Conservation (phyloP, 2,329 filamentous ascomycete genomes). For the Bimuria novae-zelandiae region DNA sequence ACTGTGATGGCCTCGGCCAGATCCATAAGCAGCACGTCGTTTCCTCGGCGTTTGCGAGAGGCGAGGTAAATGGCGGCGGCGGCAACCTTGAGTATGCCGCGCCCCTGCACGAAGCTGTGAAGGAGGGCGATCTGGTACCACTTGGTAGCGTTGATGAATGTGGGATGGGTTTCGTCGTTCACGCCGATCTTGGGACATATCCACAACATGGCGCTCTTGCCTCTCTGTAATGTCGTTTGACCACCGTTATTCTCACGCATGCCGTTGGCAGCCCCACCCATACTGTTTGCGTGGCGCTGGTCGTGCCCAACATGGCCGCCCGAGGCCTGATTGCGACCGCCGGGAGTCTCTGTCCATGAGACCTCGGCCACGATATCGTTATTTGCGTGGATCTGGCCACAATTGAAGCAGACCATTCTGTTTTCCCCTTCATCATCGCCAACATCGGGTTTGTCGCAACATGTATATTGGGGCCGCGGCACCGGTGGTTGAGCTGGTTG, state of each 20-base stretch:
- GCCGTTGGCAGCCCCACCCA: slow-evolving; percentile 54
- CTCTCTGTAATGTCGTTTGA: slow-evolving; percentile 66
- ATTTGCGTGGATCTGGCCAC: slow-evolving; percentile 82
- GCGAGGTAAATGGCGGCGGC: slow-evolving; percentile 92
- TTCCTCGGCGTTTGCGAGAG: slow-evolving; percentile 77
- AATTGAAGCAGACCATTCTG: slow-evolving; percentile 67
- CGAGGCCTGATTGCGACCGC: slow-evolving; percentile 86
- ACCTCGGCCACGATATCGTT: slow-evolving; percentile 91
- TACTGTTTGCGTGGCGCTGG: slow-evolving; percentile 74
- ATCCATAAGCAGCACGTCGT: slow-evolving; percentile 92
- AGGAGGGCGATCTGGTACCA: slow-evolving; percentile 59
- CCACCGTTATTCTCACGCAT: slow-evolving; percentile 59
- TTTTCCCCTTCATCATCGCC: slow-evolving; percentile 28
- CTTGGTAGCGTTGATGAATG: slow-evolving; percentile 44
- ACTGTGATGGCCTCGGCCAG: slow-evolving; percentile 82
- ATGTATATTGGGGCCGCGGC: slow-evolving; percentile 16
- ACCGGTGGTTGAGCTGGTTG: slow-evolving; percentile 18
- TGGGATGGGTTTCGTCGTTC: slow-evolving; percentile 10
- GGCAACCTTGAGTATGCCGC: slow-evolving; percentile 80
- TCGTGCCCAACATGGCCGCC: slow-evolving; percentile 86
- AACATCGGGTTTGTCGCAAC: slow-evolving; percentile 36
- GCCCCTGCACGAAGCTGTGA: slow-evolving; percentile 66
- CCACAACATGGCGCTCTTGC: slow-evolving; percentile 47
- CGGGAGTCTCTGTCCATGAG: slow-evolving; percentile 84
- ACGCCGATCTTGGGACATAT: slow-evolving; percentile 48